Evolutionary conservation across 2,329 filamentous ascomycete species (phyloP), one percentile per base, ranked within the genome.

Genomic region (Diaporthe batatas): DNA sequence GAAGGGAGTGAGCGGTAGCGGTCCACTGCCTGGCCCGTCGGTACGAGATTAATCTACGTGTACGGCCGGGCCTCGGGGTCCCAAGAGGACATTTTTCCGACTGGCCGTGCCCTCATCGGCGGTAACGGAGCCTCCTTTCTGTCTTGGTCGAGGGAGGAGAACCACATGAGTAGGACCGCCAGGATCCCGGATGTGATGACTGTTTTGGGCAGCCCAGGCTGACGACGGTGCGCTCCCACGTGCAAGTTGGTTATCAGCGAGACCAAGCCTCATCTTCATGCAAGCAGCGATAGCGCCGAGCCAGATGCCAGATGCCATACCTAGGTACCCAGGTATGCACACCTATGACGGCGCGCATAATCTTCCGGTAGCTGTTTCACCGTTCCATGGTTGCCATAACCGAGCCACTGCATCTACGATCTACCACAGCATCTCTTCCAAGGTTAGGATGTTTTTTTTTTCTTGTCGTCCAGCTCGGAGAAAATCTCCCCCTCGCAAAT

Each of bases 401-500:
- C 54, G 53, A 34, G 68, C 42, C 25, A n/a, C n/a, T n/a, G n/a
- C n/a, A 70, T 34, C 53, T 32, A 39, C 49, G 58, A 29, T 44
- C 29, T 49, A 49, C n/a, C n/a, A n/a, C n/a, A n/a, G n/a, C n/a
- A n/a, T n/a, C n/a, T n/a, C n/a, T n/a, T n/a, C n/a, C n/a, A n/a
- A n/a, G n/a, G n/a, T n/a, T n/a, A n/a, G n/a, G n/a, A n/a, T n/a
- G n/a, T n/a, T n/a, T n/a, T n/a, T 67, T 49, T 58, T 39, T 14
- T 39, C 16, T 36, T 8, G 18, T 39, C 44, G 32, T 39, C 62
- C 32, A 10, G 14, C 2, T 53, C 62, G 62, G 62, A 67, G 62
- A 67, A 67, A 67, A 67, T 67, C 62, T 67, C 62, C 62, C 62
- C 53, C 12, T 7, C 29, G 44, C 47, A 67, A 67, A 67, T 62